Evolutionary conservation across 495 filamentous ascomycete genomes (phyloP), one percentile per base, ranked within the genome.

Genomic region (Xylaria grammica): DNA sequence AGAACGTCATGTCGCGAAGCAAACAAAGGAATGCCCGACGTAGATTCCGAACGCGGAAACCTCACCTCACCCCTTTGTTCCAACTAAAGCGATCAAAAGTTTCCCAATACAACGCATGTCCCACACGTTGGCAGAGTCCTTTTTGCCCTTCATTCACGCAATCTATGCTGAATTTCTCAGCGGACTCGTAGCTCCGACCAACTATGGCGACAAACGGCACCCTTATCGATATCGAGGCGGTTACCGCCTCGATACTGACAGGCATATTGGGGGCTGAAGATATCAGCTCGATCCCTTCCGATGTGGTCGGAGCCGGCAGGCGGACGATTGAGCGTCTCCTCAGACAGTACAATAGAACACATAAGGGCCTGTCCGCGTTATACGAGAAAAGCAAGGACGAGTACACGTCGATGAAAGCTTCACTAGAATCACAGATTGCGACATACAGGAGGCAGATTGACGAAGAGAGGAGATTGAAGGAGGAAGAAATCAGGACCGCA

Each of bases 21-120:
- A 40, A 55, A 63, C 60, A 63, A 63, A 63, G 60, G 20, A 36
- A 29, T 7, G 15, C 29, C 17, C 0, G 13, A n/a, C 20, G 40
- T 24, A 9, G 0, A 13, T 15, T 45, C 60, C 52, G 60, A 55
- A 63, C 26, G 50, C 60, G 29, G 60, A 38, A 7, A 17, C 7
- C 40, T 26, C 11, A 17, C 40, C 26, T 19, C 20, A 32, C 5
- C 38, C 22, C 60, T 63, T 63, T 63, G 60, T n/a, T 63, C 4
- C 27, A 27, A 55, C 30, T 15, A 24, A 22, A 26, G 26, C 5
- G 8, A 38, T 63, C 50, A 54, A 63, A 63, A 55, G 17, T 63
- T 53, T 53, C 40, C 32, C n/a, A 22, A 29, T 55, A 38, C 50
- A 48, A 20, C 44, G 26, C 11, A 36, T 7, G 8, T 13, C 29